Evolutionary conservation across 116 monocot genomes (phyloP).

Genomic region (Phalaenopsis hybrid): DNA sequence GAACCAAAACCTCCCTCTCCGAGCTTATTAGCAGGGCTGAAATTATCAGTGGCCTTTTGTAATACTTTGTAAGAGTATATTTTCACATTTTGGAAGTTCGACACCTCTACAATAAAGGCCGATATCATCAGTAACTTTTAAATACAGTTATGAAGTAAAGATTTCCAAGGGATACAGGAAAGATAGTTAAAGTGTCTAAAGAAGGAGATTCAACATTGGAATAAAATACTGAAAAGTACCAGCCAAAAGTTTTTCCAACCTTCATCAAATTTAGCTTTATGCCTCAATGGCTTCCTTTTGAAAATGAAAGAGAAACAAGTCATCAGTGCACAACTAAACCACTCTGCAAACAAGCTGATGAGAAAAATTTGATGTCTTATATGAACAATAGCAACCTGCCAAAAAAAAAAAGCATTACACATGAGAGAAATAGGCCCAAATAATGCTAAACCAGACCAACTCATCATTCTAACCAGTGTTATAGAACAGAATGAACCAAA

Average conservation of each 20-base stretch:
- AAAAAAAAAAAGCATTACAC: too few relatives aligned
- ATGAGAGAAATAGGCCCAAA: too few relatives aligned
- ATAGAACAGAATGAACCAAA: too few relatives aligned
- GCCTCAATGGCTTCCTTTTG: conserved; percentile 1
- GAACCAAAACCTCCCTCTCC: conserved; percentile 71
- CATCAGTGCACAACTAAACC: conserved; percentile 10
- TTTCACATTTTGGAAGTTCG: conserved; percentile 30
- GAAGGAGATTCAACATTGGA: not conserved
- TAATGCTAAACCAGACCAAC: too few relatives aligned
- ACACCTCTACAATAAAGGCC: conserved; percentile 12
- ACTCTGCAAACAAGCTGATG: too few relatives aligned
- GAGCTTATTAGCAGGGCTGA: conserved; percentile 38
- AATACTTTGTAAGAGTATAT: conserved; percentile 55
- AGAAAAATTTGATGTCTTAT: too few relatives aligned
- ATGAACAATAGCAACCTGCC: too few relatives aligned
- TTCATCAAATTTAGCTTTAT: conserved; percentile 8
- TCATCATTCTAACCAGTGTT: too few relatives aligned
- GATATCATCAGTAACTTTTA: too few relatives aligned
- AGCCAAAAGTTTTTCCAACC: not conserved
- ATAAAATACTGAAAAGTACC: not conserved
- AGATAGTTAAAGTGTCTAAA: not conserved
- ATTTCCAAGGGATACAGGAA: not conserved
- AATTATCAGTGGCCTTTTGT: conserved; percentile 40
- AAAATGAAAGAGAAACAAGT: conserved; percentile 19
- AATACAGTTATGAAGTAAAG: too few relatives aligned